Evolutionary conservation across 768 basidiomycete species (phyloP), one percentile per base, ranked within the genome.

Genomic region (Amanita exitialis): DNA sequence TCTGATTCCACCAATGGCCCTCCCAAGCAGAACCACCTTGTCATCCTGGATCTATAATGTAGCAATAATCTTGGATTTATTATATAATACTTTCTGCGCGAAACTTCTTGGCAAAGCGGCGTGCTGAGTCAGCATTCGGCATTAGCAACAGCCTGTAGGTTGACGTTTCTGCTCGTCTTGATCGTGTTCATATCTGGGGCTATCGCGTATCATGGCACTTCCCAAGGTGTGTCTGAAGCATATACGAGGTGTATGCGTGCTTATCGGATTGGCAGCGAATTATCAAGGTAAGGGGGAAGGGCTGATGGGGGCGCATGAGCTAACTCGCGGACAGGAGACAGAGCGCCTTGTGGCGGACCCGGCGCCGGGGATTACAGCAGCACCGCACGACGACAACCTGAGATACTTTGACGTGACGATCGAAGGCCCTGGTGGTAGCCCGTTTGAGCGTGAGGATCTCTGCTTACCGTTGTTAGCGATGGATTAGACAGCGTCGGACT

Each of bases 371-470:
- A 98, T 99, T 53, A 80, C 90, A n/a, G 96, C 96, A 16, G 67
- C 74, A 4, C 94, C 96, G 2, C 96, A 98, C 58, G 93, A 98
- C 2, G 96, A 99, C 63, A 99, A 99, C 69, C 72, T 99, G 52
- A 78, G 96, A 47, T 97, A 99, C 74, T 99, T 99, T 70, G 93
- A 99, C 73, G 96, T 99, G 45, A 87, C 90, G 39, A 95, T 99
- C 58, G 77, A 90, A 61, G 96, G 96, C 21, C 96, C 96, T 1
- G 88, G 83, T 54, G 91, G 90, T 23, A 94, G 91, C 61, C 94
- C 96, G 1, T 99, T 97, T 79, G 66, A 74, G 60, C 78, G 90
- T 90, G 56, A 59, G 77, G 65, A 32, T 56, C 43, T 60, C 36
- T 44, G 13, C 49, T 49, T 39, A 42, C 49, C 39, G 32, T 45